Evolutionary conservation across 768 basidiomycete genomes (phyloP).

Genomic region (Sarcodon aspratus): DNA sequence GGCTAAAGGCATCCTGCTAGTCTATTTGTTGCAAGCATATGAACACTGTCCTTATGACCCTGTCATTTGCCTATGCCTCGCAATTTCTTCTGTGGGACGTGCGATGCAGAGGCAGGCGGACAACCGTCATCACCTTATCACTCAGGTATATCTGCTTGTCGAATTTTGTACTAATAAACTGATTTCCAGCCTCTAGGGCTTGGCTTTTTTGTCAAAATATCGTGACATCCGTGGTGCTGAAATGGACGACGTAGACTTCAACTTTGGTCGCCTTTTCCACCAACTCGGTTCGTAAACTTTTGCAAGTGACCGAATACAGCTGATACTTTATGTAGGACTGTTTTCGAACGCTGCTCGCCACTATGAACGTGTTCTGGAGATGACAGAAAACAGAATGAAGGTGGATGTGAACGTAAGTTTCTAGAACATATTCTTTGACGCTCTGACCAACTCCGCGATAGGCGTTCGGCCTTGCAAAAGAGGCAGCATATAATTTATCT

Average conservation of each 20-base stretch:
- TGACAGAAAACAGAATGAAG: slow-evolving; percentile 35
- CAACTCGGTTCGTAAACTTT: slow-evolving; percentile 38
- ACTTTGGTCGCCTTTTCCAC: slow-evolving; percentile 88
- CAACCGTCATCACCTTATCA: slow-evolving; percentile 83
- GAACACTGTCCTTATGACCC: slow-evolving; percentile 80
- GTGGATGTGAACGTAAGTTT: neutral
- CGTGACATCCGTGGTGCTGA: slow-evolving; percentile 43
- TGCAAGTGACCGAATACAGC: neutral
- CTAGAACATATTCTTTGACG: neutral
- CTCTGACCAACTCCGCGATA: slow-evolving; percentile 11
- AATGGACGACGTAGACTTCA: slow-evolving; percentile 75
- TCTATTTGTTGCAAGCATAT: slow-evolving; percentile 83
- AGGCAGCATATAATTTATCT: slow-evolving; percentile 84
- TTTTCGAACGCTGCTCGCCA: slow-evolving; percentile 75
- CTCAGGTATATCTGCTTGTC: slow-evolving; percentile 37
- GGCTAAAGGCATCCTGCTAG: slow-evolving; percentile 25
- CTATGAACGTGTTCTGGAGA: slow-evolving; percentile 65
- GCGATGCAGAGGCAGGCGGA: slow-evolving; percentile 92
- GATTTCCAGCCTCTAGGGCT: slow-evolving; percentile 32
- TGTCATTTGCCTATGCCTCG: slow-evolving; percentile 72
- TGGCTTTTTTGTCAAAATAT: slow-evolving; percentile 81
- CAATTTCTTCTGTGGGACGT: slow-evolving; percentile 77
- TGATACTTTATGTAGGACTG: slow-evolving; percentile 39
- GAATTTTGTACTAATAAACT: slow-evolving; percentile 3
- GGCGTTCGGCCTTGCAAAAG: slow-evolving; percentile 46